These are phyloP conservation scores for Aspergillus sp. DNA, from an alignment of 2,329 filamentous ascomycete species.

Conservation along the genomic window DNA sequence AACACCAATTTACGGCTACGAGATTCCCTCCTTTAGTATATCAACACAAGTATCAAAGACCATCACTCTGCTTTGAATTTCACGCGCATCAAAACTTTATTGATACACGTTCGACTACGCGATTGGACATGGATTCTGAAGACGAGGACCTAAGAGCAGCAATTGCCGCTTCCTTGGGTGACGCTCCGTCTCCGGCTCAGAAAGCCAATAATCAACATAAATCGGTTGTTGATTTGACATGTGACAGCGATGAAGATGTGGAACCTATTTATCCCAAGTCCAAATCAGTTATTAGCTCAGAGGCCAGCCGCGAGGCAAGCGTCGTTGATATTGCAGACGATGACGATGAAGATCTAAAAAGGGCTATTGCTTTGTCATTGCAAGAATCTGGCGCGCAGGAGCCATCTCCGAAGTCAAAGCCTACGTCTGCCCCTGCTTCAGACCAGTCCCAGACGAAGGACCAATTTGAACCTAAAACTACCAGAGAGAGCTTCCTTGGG, in stretches of 20 bases:
- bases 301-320: slow-evolving; percentile 2
- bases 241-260: slow-evolving; percentile 5
- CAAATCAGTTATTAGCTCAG: slow-evolving; percentile 3
- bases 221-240: slow-evolving; percentile 35
- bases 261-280: neutral
- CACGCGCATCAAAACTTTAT: neutral
- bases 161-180: slow-evolving; percentile 23
- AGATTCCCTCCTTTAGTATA: neutral
- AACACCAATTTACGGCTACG: neutral
- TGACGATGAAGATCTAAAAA: slow-evolving; percentile 36
- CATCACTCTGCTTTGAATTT: too few species aligned
- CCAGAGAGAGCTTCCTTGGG: slow-evolving; percentile 44
- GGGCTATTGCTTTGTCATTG: slow-evolving; percentile 36
- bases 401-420: neutral
- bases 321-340: slow-evolving; percentile 14
- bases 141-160: slow-evolving; percentile 20
- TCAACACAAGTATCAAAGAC: neutral
- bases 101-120: neutral
- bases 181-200: slow-evolving; percentile 4
- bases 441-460: neutral
- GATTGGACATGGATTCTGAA: slow-evolving; percentile 9
- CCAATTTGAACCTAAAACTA: neutral
- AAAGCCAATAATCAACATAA: neutral
- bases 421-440: neutral
- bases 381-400: slow-evolving; percentile 20